Evolutionary conservation across 83 land plant genomes (phyloP).

Genomic region (Larix sibirica): DNA sequence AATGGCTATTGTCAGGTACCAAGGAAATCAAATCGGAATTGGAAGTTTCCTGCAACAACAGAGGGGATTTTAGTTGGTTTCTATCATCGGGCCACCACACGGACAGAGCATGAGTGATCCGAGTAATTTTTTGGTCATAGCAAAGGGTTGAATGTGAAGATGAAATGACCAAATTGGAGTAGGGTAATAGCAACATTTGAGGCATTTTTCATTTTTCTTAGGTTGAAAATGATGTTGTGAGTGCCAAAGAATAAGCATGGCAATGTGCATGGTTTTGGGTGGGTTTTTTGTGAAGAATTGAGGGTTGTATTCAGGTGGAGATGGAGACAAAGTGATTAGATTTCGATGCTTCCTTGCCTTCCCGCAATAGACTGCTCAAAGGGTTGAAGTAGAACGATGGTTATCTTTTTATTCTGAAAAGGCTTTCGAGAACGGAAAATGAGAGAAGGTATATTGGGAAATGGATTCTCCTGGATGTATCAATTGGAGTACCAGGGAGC

Average conservation of each 20-base stretch:
- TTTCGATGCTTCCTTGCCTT: conserved; percentile 1
- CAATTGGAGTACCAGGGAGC: background rate
- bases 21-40: too few relatives aligned
- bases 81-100: too few relatives aligned
- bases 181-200: too few relatives aligned
- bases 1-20: too few relatives aligned
- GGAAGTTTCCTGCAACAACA: too few relatives aligned
- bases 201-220: background rate
- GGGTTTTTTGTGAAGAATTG: too few relatives aligned
- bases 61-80: too few relatives aligned
- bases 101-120: too few relatives aligned
- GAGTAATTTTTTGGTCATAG: too few relatives aligned
- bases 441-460: background rate
- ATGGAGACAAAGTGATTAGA: background rate
- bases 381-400: conserved; percentile 8
- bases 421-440: background rate
- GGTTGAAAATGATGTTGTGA: background rate
- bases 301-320: too few relatives aligned
- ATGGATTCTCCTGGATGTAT: background rate
- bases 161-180: too few relatives aligned
- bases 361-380: conserved; percentile 3
- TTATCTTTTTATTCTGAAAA: background rate
- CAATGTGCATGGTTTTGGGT: background rate
- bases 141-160: too few relatives aligned
- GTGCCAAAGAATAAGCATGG: background rate